These are phyloP conservation scores for Penicillium atrosanguineum DNA, from an alignment of 495 filamentous ascomycete genomes.

Conservation along the genomic window DNA sequence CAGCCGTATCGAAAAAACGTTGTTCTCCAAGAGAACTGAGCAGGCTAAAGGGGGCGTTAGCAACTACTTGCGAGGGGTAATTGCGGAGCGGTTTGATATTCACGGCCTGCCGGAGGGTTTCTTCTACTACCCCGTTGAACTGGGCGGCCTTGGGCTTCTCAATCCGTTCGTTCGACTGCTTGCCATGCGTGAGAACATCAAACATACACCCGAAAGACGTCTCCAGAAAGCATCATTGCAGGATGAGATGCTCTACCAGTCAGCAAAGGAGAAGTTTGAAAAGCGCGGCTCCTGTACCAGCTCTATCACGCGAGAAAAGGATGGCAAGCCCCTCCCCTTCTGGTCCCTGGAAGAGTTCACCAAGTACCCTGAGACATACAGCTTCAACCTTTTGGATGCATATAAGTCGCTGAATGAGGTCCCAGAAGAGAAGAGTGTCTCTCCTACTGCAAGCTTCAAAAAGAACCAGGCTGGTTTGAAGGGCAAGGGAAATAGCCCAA, in stretches of 20 bases:
- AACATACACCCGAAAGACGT: constrained; percentile 33
- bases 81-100: constrained; percentile 54
- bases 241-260: constrained; percentile 35
- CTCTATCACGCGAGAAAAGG: constrained; percentile 8
- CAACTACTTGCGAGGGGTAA: constrained; percentile 53
- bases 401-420: constrained; percentile 38
- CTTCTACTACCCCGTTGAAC: constrained; percentile 61
- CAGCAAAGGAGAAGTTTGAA: constrained; percentile 44
- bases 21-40: constrained; percentile 39
- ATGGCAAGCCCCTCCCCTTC: constrained; percentile 37
- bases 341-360: constrained; percentile 55
- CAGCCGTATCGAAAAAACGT: constrained; percentile 53
- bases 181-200: constrained; percentile 52
- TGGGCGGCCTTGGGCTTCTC: constrained; percentile 56
- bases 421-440: constrained; percentile 36
- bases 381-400: constrained; percentile 24
- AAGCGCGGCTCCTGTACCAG: constrained; percentile 17
- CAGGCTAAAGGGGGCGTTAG: constrained; percentile 47
- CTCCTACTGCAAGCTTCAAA: constrained; percentile 25
- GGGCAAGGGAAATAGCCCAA: constrained; percentile 16
- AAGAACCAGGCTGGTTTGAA: constrained; percentile 25
- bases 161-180: constrained; percentile 56
- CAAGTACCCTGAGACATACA: constrained; percentile 49
- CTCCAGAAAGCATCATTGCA: constrained; percentile 3
- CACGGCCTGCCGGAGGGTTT: constrained; percentile 63